Evolutionary conservation across 2,329 filamentous ascomycete genomes (phyloP).

Genomic region (Exophiala sp.): DNA sequence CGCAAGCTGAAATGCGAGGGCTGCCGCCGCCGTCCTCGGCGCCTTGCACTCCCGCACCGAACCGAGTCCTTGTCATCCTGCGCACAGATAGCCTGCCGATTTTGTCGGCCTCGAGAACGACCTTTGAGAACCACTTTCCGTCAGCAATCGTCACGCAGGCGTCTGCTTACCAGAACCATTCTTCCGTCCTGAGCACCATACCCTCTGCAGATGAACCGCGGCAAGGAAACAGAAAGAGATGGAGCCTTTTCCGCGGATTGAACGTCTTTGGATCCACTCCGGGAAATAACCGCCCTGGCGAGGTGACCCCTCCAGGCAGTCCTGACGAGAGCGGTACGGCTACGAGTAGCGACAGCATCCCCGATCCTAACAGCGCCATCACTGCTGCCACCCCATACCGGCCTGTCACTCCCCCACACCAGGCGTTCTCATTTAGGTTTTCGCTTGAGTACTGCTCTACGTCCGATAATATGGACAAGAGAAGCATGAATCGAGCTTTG

Average conservation of each 20-base stretch:
- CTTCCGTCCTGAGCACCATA: conserved; percentile 33
- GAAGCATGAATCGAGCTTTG: conserved; percentile 49
- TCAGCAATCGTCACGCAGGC: conserved; percentile 32
- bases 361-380: conserved; percentile 28
- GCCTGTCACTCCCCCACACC: conserved; percentile 42
- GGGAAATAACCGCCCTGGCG: conserved; percentile 41
- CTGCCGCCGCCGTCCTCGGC: conserved; percentile 63
- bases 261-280: conserved; percentile 41
- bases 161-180: conserved; percentile 35
- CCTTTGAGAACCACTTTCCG: conserved; percentile 57
- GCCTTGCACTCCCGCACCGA: conserved; percentile 78
- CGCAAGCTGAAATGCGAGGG: conserved; percentile 55
- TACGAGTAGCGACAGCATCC: conserved; percentile 1
- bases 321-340: conserved; percentile 28
- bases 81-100: conserved; percentile 64
- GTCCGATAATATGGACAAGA: conserved; percentile 39
- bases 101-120: conserved; percentile 52
- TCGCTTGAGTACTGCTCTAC: conserved; percentile 58
- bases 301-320: conserved; percentile 37
- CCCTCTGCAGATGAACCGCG: conserved; percentile 26
- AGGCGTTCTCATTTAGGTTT: conserved; percentile 60
- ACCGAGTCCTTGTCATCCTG: conserved; percentile 81
- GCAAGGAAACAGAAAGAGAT: conserved; percentile 39
- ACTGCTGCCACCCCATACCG: conserved; percentile 29
- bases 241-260: conserved; percentile 48